These are phyloP conservation scores for Talaromyces piceae DNA, from an alignment of 2,329 filamentous ascomycete species.

Conservation along the genomic window DNA sequence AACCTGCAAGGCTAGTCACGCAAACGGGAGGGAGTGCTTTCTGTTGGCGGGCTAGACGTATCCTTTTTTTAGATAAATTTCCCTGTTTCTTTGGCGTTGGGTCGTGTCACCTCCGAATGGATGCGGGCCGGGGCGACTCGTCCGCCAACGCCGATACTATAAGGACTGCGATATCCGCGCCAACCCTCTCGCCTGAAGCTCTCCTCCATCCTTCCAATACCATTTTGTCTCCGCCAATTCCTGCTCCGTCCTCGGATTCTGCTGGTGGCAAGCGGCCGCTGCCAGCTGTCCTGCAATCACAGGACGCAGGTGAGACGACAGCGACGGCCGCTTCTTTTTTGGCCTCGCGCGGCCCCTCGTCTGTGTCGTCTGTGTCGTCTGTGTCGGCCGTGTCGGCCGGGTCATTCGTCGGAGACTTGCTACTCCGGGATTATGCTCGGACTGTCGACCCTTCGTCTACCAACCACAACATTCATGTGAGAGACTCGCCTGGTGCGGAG, in stretches of 20 bases:
- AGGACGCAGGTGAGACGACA: background rate
- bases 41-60: background rate
- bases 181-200: constrained; percentile 2
- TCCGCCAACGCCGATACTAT: background rate
- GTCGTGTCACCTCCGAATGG: background rate
- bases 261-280: constrained; percentile 1
- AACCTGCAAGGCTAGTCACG: background rate
- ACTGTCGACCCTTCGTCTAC: constrained; percentile 37
- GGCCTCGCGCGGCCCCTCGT: constrained; percentile 12
- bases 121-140: constrained; percentile 3
- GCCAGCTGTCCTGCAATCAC: constrained; percentile 1
- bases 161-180: constrained; percentile 3
- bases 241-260: constrained; percentile 5
- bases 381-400: no score
- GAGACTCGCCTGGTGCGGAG: constrained; percentile 12
- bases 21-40: background rate
- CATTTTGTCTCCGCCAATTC: constrained; percentile 9
- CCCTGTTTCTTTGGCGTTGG: background rate
- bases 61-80: background rate
- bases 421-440: constrained; percentile 37
- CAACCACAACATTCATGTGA: constrained; percentile 24
- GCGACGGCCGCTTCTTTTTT: background rate
- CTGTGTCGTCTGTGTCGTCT: no score
- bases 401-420: constrained; percentile 29
- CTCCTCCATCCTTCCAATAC: constrained; percentile 7